phyloP scores from a whole-genome alignment of 2,329 filamentous ascomycete species.

The Beauveria australis region DNA sequence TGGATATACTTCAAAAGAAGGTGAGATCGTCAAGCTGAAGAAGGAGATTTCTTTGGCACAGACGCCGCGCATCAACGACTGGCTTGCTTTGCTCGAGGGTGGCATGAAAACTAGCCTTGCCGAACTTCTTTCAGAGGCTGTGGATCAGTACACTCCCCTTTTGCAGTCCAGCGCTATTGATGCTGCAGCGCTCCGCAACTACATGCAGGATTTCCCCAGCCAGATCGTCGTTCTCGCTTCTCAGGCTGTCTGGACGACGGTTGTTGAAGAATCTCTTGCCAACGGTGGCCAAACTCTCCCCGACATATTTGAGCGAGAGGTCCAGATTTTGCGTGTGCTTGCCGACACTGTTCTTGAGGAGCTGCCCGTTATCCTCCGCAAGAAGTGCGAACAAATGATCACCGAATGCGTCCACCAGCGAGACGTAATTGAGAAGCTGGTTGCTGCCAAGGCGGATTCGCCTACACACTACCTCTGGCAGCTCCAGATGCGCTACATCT shows the following conservation, averaged over 20 bases:
- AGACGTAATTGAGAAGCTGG: conserved; percentile 82
- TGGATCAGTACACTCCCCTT: conserved; percentile 72
- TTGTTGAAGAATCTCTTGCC: conserved; percentile 69
- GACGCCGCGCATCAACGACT: conserved; percentile 96
- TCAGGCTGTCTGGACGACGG: conserved; percentile 87
- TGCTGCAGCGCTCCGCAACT: conserved; percentile 61
- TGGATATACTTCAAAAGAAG: conserved; percentile 92
- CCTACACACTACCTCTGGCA: conserved; percentile 86
- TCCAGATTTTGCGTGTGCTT: conserved; percentile 75
- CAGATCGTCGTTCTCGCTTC: conserved; percentile 94
- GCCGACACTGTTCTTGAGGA: conserved; percentile 86
- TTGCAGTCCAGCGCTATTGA: conserved; percentile 67
- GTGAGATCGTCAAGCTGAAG: conserved; percentile 78
- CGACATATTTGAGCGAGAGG: conserved; percentile 69
- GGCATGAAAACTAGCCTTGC: conserved; percentile 94
- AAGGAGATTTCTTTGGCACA: conserved; percentile 88
- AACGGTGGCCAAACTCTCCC: conserved; percentile 63
- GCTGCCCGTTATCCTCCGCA: conserved; percentile 75
- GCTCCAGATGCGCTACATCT: conserved; percentile 94
- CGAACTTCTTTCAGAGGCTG: conserved; percentile 78
- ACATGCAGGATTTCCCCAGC: conserved; percentile 76
- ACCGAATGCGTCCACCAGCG: conserved; percentile 98
- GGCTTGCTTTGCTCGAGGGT: conserved; percentile 84
- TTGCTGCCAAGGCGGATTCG: conserved; percentile 63
- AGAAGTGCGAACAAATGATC: conserved; percentile 97